Evolutionary conservation across 2,329 filamentous ascomycete genomes (phyloP).

Genomic region (Beauveria caledonica): DNA sequence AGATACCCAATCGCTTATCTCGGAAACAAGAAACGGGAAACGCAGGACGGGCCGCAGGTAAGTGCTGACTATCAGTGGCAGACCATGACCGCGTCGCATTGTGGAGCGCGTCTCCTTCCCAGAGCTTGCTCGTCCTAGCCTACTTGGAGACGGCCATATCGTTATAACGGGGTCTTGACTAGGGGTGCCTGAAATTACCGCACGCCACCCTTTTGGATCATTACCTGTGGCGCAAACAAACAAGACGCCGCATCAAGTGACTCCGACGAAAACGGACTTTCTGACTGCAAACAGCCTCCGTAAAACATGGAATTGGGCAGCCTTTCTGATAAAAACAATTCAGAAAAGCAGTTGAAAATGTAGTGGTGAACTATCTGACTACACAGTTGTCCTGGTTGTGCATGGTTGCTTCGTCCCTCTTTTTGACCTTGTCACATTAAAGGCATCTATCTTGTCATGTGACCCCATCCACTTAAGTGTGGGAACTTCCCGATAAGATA

Average conservation of each 20-base stretch:
- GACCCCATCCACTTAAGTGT: not conserved
- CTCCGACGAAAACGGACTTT: conserved; percentile 6
- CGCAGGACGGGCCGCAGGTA: not conserved
- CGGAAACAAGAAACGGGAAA: not conserved
- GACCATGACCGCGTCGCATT: conserved; percentile 3
- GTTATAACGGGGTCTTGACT: conserved; percentile 6
- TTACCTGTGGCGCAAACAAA: conserved; percentile 11
- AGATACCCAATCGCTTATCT: not conserved
- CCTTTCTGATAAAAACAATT: not conserved
- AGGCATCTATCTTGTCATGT: not conserved
- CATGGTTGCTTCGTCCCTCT: not conserved
- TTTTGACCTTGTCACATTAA: not conserved
- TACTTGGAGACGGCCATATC: conserved; percentile 4
- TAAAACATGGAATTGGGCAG: not conserved
- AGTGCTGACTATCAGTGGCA: not conserved
- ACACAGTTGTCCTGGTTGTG: too few relatives aligned
- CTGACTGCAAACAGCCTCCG: conserved; percentile 6
- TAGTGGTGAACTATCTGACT: too few relatives aligned
- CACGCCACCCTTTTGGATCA: conserved; percentile 6
- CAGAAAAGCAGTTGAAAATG: not conserved
- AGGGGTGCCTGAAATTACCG: conserved; percentile 11
- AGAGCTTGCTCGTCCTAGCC: conserved; percentile 1
- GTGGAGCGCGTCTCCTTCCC: conserved; percentile 1
- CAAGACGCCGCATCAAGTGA: conserved; percentile 8
- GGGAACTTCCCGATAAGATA: conserved; percentile 1